Evolutionary conservation across 2,329 filamentous ascomycete species (phyloP).

Genomic region (Periconia macrospinosa): DNA sequence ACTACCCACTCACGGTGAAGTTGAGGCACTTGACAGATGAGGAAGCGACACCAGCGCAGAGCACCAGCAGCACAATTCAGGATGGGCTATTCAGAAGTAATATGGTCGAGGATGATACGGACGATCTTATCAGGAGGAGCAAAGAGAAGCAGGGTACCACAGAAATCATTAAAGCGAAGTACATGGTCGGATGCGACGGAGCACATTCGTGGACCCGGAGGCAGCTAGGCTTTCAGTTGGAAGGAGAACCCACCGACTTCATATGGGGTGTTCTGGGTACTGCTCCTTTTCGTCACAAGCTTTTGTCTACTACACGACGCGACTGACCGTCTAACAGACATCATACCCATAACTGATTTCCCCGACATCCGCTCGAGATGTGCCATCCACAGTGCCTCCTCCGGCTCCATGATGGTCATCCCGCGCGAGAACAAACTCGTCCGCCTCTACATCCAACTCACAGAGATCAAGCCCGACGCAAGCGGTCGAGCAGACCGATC

Average conservation of each 20-base stretch:
- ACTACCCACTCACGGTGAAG: slow-evolving; percentile 64
- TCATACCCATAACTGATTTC: slow-evolving; percentile 60
- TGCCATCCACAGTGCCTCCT: slow-evolving; percentile 58
- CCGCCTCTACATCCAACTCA: slow-evolving; percentile 67
- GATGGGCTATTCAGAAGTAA: slow-evolving; percentile 65
- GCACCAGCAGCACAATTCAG: slow-evolving; percentile 33
- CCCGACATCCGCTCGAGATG: slow-evolving; percentile 62
- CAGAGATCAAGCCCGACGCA: slow-evolving; percentile 47
- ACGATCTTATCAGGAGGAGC: slow-evolving; percentile 52
- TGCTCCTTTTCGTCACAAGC: neutral
- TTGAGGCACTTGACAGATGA: slow-evolving; percentile 61
- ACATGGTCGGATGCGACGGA: slow-evolving; percentile 69
- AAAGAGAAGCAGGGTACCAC: slow-evolving; percentile 35
- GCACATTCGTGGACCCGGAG: slow-evolving; percentile 67
- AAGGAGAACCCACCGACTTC: slow-evolving; percentile 58
- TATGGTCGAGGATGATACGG: slow-evolving; percentile 59
- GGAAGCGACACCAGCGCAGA: slow-evolving; percentile 57
- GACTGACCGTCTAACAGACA: slow-evolving; percentile 41
- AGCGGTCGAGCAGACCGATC: slow-evolving; percentile 58
- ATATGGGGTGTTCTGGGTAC: slow-evolving; percentile 56
- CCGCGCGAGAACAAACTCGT: slow-evolving; percentile 66
- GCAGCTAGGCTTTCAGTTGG: slow-evolving; percentile 59
- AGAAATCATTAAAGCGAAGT: slow-evolving; percentile 60
- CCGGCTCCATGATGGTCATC: slow-evolving; percentile 66
- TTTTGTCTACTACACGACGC: neutral